Conservation (phyloP, 768 basidiomycete genomes). For the Lactarius hengduanensis region DNA sequence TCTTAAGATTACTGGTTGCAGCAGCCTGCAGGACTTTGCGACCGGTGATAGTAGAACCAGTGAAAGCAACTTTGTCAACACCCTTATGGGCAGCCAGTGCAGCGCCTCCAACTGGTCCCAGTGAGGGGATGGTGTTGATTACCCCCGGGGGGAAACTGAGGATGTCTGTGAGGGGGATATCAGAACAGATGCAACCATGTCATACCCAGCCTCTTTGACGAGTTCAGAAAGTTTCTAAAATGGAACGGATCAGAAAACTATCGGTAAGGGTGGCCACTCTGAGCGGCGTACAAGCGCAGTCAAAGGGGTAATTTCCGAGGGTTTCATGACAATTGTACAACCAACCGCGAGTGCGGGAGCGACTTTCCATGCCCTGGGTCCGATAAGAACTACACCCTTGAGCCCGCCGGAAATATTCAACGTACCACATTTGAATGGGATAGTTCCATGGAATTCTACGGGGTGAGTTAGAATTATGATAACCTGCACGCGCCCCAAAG, state of each 20-base stretch:
- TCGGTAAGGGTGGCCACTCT: conserved; percentile 8
- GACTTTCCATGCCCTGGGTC: conserved; percentile 80
- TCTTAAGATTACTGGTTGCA: conserved; percentile 91
- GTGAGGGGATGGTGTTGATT: conserved; percentile 82
- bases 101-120: conserved; percentile 80
- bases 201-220: conserved; percentile 79
- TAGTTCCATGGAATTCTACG: conserved; percentile 90
- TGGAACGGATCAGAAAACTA: conserved; percentile 16
- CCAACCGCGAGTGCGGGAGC: conserved; percentile 90
- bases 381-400: background rate
- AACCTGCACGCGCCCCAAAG: conserved; percentile 20
- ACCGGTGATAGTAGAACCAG: conserved; percentile 88
- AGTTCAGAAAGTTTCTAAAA: conserved; percentile 78
- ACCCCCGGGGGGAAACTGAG: conserved; percentile 87
- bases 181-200: background rate
- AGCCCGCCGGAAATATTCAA: background rate
- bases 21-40: conserved; percentile 90
- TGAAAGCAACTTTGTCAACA: conserved; percentile 95
- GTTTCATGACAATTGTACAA: conserved; percentile 94
- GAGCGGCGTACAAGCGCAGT: conserved; percentile 63
- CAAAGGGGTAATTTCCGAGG: conserved; percentile 82
- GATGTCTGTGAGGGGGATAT: conserved; percentile 15
- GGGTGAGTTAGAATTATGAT: conserved; percentile 6
- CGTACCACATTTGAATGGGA: conserved; percentile 81
- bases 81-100: conserved; percentile 79